Conservation (phyloP, 1,139 yeast species). For the Suhomyces taliae region DNA sequence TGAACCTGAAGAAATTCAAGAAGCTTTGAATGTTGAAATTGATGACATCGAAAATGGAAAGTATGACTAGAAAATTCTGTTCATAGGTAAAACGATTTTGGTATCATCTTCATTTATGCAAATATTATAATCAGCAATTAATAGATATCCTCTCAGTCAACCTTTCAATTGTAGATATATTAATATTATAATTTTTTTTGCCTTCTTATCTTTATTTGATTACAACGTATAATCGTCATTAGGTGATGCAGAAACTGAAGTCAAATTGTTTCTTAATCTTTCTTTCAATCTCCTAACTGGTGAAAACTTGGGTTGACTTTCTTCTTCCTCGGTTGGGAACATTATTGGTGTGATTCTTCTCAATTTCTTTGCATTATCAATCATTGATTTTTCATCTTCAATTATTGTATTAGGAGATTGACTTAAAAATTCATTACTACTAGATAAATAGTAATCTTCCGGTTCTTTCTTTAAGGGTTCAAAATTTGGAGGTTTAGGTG, state of each 20-base stretch:
- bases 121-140: no score
- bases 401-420: constrained; percentile 8
- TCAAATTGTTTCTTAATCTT: constrained; percentile 15
- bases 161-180: no score
- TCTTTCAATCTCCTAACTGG: constrained; percentile 33
- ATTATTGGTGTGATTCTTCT: constrained; percentile 41
- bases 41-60: constrained; percentile 10
- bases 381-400: constrained; percentile 21
- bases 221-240: constrained; percentile 4
- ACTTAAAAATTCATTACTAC: constrained; percentile 1
- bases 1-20: constrained; percentile 9
- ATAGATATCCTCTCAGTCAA: no score
- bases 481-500: constrained; percentile 38
- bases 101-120: no score
- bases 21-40: constrained; percentile 13
- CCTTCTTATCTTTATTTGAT: background rate
- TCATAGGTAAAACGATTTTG: background rate
- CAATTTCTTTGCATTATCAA: constrained; percentile 41
- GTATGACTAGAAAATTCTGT: background rate
- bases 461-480: constrained; percentile 6
- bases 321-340: constrained; percentile 36
- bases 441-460: background rate
- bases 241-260: constrained; percentile 10
- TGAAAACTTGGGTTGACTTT: constrained; percentile 31
- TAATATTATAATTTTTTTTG: no score